Evolutionary conservation across 306 rosid genomes (phyloP).

Genomic region (Quercus robur): DNA sequence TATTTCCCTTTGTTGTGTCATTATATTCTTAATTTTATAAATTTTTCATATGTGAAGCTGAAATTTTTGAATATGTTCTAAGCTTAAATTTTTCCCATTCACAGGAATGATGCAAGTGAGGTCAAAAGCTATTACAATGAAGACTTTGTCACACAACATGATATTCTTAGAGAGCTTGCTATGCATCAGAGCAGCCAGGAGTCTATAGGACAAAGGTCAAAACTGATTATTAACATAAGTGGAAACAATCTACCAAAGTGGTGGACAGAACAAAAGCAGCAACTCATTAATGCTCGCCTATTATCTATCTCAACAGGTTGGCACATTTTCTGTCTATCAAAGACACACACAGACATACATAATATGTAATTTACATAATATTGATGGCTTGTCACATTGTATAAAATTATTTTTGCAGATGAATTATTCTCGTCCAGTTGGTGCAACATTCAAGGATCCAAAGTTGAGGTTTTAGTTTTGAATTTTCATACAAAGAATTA

Average conservation of each 20-base stretch:
- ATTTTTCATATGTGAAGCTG: background rate
- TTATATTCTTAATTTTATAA: background rate
- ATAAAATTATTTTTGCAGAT: constrained; percentile 44
- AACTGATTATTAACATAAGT: constrained; percentile 40
- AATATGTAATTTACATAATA: background rate
- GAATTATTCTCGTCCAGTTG: constrained; percentile 40
- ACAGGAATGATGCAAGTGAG: constrained; percentile 51
- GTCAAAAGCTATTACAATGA: constrained; percentile 47
- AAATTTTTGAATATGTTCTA: background rate
- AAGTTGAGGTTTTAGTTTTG: constrained; percentile 57
- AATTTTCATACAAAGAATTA: constrained; percentile 40
- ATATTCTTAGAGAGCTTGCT: constrained; percentile 68
- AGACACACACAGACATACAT: background rate
- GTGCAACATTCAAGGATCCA: constrained; percentile 43
- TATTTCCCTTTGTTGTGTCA: no score
- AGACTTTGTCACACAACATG: constrained; percentile 54
- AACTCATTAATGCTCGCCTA: constrained; percentile 24
- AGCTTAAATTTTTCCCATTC: constrained; percentile 7
- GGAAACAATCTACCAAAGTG: constrained; percentile 44
- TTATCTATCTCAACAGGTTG: constrained; percentile 70
- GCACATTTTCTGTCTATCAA: constrained; percentile 16
- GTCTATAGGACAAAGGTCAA: constrained; percentile 33
- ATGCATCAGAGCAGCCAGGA: constrained; percentile 23
- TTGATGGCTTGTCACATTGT: background rate
- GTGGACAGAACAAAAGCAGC: constrained; percentile 44